Evolutionary conservation across 192 early-diverging fungal species (phyloP).

Genomic region (Phlyctochytrium planicorne): DNA sequence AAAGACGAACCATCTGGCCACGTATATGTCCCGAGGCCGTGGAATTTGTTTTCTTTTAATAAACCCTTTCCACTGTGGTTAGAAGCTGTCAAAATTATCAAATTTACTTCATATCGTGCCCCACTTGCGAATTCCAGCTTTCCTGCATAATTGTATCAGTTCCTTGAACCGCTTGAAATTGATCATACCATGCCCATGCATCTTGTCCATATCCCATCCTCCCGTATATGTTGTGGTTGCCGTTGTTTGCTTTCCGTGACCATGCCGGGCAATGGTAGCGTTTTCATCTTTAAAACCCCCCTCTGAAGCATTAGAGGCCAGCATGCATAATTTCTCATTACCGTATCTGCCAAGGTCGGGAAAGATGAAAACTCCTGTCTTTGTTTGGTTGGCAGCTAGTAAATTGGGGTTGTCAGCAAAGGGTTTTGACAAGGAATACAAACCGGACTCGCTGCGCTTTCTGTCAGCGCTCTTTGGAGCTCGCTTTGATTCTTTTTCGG

Average conservation of each 20-base stretch:
- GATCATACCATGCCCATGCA: constrained; percentile 23
- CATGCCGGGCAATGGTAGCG: constrained; percentile 16
- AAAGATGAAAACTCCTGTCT: constrained; percentile 2
- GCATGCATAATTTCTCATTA: too few species aligned
- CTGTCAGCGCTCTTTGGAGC: constrained; percentile 1
- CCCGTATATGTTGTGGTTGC: constrained; percentile 11
- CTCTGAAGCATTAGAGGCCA: too few species aligned
- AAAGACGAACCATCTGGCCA: constrained; percentile 35
- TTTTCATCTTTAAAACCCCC: constrained; percentile 10
- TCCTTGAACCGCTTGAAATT: too few species aligned
- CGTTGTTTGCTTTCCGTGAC: constrained; percentile 19
- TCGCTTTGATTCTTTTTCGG: too few species aligned
- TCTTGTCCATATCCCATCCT: constrained; percentile 23
- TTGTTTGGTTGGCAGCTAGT: not conserved
- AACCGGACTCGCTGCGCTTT: not conserved
- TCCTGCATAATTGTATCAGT: too few species aligned
- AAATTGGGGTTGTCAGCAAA: too few species aligned
- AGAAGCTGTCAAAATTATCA: too few species aligned
- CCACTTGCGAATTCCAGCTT: constrained; percentile 9
- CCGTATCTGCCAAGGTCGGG: not conserved
- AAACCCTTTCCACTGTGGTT: constrained; percentile 20
- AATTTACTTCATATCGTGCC: not conserved
- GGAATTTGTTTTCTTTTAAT: constrained; percentile 37
- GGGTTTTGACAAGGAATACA: not conserved
- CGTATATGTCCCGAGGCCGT: constrained; percentile 34